Base-by-base conservation (phyloP, 106 monocot genomes). In the Acorus calamus region DNA sequence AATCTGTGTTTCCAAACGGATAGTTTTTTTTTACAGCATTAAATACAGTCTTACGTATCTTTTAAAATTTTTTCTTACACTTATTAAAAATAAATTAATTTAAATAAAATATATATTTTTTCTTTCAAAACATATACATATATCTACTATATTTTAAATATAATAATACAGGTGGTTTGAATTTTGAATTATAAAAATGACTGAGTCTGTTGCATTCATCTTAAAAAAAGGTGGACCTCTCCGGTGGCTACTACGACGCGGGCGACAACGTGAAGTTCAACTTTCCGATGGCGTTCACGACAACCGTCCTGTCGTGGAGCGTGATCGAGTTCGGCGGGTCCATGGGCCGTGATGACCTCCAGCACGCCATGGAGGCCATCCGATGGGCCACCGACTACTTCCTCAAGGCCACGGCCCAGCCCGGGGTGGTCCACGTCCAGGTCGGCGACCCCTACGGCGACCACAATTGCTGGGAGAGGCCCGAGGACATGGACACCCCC, bases 341-440 rank as follows among this genome's bases (percentile, higher is more conserved):
- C 56, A 69, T 65, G 53, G 74, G 74, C 5, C 2, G 12, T 0
- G 0, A 28, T 28, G 55, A 74, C 59, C 46, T 53, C n/a, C 9
- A 3, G 2, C 47, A 57, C 41, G 74, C 66, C 2, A 41, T 46
- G 14, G 66, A 56, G 3, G 74, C 74, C 8, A 11, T 74, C 28
- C 66, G 66, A 5, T 74, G 74, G 74, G 74, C 44, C 8, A 62
- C 70, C 7, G 70, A 71, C 61, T 71, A 71, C 59, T 61, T 71
- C 11, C 60, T 71, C 44, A 71, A 71, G 70, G 60, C 69, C 48
- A 59, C 69, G 2, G 60, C 49, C 8, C 13, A 59, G 12, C 45
- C 67, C 47, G 42, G 8, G 12, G 42, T 7, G 9, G 46, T 68
- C 56, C 57, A 68, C 47, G 67, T 57, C 47, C 67, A 68, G 48